Evolutionary conservation across 805 yeast species (phyloP), one percentile per base, ranked within the genome.

Genomic region (Dipodascopsis uninucleata): DNA sequence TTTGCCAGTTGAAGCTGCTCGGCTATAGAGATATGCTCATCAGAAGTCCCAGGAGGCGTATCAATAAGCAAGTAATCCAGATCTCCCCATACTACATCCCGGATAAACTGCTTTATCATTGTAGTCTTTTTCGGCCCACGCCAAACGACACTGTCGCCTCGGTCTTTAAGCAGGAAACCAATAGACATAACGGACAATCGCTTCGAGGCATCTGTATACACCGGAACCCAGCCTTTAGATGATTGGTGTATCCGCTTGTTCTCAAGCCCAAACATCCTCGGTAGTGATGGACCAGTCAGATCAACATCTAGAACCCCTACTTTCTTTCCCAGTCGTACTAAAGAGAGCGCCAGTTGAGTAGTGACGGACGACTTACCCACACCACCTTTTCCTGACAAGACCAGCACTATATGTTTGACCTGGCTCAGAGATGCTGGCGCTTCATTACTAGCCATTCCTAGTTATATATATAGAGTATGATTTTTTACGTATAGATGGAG

Each of bases 21-120:
- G 4, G 97, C 97, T 29, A 94, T 83, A 3, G 96, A 88, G 29
- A 93, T 93, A 63, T 93, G 99, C 63, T 93, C 99, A 65, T 93
- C 99, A 0, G 96, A 84, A 0, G 99, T 93, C 0, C 99, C 99
- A 0, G 99, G 99, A 1, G 99, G 99, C 0, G 99, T 93, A 62
- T 93, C 99, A 4, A 93, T 88, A 25, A 93, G 67, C 44, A 90
- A 66, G 61, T 85, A 90, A 44, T 86, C 78, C 22, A 75, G 69
- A 16, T 73, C 75, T 0, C 87, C 96, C 99, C 99, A 93, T 23
- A 77, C 77, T 1, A 90, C 96, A 62, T 93, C 97, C 49, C 78
- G 77, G 32, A 94, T 70, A 61, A 93, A 90, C 67, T 93, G 99
- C 50, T 89, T 76, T 28, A 93, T 85, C 97, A 93, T 93, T 10